Evolutionary conservation across 495 filamentous ascomycete species (phyloP).

Genomic region (Penicillium dipodomyicola): DNA sequence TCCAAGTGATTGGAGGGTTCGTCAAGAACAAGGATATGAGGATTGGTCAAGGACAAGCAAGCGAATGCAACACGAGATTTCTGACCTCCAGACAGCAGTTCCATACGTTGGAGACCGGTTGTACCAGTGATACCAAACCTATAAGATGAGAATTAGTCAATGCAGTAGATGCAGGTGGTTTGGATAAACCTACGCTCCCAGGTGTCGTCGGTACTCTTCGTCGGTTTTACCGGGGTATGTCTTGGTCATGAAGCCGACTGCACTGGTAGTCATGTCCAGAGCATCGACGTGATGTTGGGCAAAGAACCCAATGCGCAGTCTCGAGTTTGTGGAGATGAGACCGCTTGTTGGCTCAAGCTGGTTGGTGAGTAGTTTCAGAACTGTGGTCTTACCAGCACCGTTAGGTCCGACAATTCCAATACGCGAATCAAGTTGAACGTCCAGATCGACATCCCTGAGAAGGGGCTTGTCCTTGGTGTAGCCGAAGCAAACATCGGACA

Average conservation of each 20-base stretch:
- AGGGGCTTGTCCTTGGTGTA: conserved; percentile 80
- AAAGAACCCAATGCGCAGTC: conserved; percentile 91
- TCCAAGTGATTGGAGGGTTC: conserved; percentile 98
- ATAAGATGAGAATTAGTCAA: conserved; percentile 8
- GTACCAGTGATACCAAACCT: conserved; percentile 95
- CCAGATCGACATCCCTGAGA: conserved; percentile 82
- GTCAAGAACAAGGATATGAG: conserved; percentile 96
- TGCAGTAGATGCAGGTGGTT: neutral
- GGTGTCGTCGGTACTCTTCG: conserved; percentile 93
- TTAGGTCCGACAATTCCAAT: conserved; percentile 99
- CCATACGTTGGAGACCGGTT: conserved; percentile 97
- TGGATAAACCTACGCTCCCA: conserved; percentile 63
- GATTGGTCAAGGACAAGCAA: conserved; percentile 85
- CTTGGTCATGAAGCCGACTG: conserved; percentile 94
- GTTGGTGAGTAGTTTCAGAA: conserved; percentile 90
- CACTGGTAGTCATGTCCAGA: conserved; percentile 80
- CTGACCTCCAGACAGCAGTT: conserved; percentile 89
- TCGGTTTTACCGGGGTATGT: conserved; percentile 86
- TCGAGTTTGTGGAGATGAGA: conserved; percentile 79
- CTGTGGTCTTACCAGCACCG: conserved; percentile 96
- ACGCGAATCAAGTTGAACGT: conserved; percentile 95
- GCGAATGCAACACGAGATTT: conserved; percentile 98
- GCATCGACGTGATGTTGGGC: conserved; percentile 99
- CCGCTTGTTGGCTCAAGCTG: conserved; percentile 75
- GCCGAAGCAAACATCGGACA: conserved; percentile 88